Evolutionary conservation across 2,329 filamentous ascomycete genomes (phyloP).

Genomic region (Hymenotorrendiella dingleyae): DNA sequence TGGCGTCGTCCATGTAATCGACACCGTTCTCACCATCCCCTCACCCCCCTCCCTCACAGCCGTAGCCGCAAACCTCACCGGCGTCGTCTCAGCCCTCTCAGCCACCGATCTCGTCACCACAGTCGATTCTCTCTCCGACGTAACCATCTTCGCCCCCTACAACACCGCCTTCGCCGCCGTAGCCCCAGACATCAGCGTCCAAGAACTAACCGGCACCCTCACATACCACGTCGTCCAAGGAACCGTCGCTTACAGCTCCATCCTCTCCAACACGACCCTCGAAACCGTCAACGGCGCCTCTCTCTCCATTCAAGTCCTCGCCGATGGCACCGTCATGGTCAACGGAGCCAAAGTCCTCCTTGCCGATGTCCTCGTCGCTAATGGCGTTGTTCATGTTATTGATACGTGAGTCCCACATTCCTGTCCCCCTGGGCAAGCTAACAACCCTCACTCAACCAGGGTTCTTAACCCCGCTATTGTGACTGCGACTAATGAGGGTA

Average conservation of each 20-base stretch:
- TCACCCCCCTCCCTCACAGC: slow-evolving; percentile 30
- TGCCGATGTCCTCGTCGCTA: slow-evolving; percentile 30
- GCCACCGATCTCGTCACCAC: slow-evolving; percentile 28
- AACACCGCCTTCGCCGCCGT: slow-evolving; percentile 31
- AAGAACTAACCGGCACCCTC: slow-evolving; percentile 24
- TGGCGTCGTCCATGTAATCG: slow-evolving; percentile 45
- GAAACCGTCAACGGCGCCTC: slow-evolving; percentile 23
- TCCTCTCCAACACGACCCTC: slow-evolving; percentile 25
- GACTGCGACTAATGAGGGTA: no score
- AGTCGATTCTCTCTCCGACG: slow-evolving; percentile 39
- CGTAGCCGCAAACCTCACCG: slow-evolving; percentile 31
- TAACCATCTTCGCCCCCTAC: slow-evolving; percentile 40
- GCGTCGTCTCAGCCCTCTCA: slow-evolving; percentile 30
- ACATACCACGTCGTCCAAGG: slow-evolving; percentile 31
- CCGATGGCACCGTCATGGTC: slow-evolving; percentile 32
- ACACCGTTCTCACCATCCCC: slow-evolving; percentile 44
- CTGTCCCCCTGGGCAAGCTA: no score
- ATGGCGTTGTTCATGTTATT: slow-evolving; percentile 33
- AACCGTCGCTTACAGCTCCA: slow-evolving; percentile 24
- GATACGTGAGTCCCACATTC: slow-evolving; percentile 36
- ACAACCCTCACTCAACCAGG: no score
- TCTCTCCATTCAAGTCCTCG: slow-evolving; percentile 30
- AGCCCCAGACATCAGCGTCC: slow-evolving; percentile 22
- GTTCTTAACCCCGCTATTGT: no score
- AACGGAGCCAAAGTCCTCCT: slow-evolving; percentile 33